Conservation (phyloP, 768 basidiomycete species). For the Trametes cubensis region DNA sequence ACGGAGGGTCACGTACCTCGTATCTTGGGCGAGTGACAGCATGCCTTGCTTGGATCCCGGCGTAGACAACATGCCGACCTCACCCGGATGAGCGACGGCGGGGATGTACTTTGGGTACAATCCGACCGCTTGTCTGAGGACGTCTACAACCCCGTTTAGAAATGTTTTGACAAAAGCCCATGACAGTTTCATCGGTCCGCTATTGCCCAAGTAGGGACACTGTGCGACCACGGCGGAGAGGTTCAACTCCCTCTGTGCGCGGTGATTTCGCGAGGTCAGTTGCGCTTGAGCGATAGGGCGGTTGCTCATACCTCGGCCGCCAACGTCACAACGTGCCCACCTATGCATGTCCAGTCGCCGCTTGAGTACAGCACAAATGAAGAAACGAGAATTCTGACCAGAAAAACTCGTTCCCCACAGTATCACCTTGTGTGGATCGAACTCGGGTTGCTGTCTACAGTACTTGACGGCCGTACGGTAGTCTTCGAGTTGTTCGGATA, state of each 20-base stretch:
- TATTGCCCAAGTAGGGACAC: slow-evolving; percentile 37
- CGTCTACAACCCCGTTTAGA: slow-evolving; percentile 29
- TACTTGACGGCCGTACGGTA: slow-evolving; percentile 41
- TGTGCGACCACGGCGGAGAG: slow-evolving; percentile 37
- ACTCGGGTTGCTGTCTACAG: slow-evolving; percentile 33
- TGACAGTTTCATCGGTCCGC: slow-evolving; percentile 11
- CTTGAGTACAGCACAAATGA: background rate
- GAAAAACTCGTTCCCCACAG: slow-evolving; percentile 42
- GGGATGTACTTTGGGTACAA: slow-evolving; percentile 35
- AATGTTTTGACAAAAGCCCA: slow-evolving; percentile 28
- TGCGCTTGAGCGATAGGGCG: background rate
- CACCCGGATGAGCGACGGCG: slow-evolving; percentile 31
- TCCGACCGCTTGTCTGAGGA: slow-evolving; percentile 32
- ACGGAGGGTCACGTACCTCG: background rate
- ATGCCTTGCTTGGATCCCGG: slow-evolving; percentile 31
- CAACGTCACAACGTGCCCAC: slow-evolving; percentile 37
- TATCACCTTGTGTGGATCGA: slow-evolving; percentile 37
- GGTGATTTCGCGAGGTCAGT: too few species aligned
- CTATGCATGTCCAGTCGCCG: slow-evolving; percentile 18
- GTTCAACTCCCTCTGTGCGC: slow-evolving; percentile 31
- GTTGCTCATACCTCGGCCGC: slow-evolving; percentile 32
- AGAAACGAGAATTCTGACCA: slow-evolving; percentile 22
- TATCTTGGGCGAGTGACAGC: background rate
- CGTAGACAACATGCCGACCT: slow-evolving; percentile 34
- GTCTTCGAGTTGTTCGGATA: slow-evolving; percentile 42